These are phyloP conservation scores for Microbotryum violaceum DNA, from an alignment of 1,284 basidiomycete species.

Conservation along the genomic window DNA sequence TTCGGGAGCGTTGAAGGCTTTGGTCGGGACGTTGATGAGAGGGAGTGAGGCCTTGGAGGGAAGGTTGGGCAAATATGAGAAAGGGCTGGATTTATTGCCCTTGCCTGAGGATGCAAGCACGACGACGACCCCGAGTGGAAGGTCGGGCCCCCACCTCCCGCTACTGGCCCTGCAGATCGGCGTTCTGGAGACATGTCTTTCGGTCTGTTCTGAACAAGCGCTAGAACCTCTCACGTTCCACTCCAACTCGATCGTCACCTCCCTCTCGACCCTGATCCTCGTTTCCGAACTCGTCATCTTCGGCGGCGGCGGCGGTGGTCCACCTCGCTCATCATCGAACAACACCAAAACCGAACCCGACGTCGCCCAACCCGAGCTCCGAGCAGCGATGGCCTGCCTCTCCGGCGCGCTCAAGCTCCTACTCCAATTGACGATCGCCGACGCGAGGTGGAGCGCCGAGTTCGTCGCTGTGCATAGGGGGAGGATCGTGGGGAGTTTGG, in stretches of 20 bases:
- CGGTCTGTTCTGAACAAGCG: too few species aligned
- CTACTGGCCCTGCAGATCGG: too few species aligned
- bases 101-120: neutral
- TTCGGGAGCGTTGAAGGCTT: slow-evolving; percentile 9
- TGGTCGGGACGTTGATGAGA: neutral
- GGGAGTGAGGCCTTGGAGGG: neutral
- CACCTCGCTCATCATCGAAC: neutral
- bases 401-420: neutral
- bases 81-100: neutral
- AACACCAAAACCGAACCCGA: neutral
- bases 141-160: too few species aligned
- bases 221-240: neutral
- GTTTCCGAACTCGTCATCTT: neutral
- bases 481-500: slow-evolving; percentile 3
- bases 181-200: too few species aligned
- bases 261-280: neutral
- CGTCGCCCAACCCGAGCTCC: too few species aligned
- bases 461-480: neutral
- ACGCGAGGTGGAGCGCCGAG: slow-evolving; percentile 7
- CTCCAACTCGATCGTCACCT: slow-evolving; percentile 4
- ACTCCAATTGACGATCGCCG: slow-evolving; percentile 7
- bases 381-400: slow-evolving; percentile 1
- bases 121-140: too few species aligned
- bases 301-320: neutral
- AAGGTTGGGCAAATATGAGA: slow-evolving; percentile 10